A percentile compares a stretch with the other conserved stretches of the same genome.
These are phyloP conservation scores for Sclerotinia trifoliorum DNA, from an alignment of 2,329 filamentous ascomycete species.

Conservation along the genomic window DNA sequence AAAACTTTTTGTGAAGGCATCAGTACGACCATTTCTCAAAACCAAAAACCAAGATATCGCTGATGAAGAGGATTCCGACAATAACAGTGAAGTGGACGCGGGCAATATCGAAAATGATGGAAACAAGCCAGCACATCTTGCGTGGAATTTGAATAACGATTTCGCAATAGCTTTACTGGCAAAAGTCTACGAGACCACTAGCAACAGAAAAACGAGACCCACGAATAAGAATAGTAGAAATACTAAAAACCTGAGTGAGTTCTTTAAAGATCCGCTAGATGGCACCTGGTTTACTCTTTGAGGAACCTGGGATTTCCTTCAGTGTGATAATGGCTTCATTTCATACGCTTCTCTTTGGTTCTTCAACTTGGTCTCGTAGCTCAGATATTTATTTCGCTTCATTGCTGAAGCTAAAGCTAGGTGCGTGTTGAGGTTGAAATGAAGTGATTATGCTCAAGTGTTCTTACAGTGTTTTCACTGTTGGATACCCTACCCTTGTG, in stretches of 20 bases:
- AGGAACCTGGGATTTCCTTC: background rate
- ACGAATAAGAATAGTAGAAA: background rate
- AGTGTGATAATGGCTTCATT: background rate
- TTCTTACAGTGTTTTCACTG: background rate
- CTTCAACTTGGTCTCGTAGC: too few species aligned
- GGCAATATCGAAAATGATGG: background rate
- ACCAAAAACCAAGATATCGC: background rate
- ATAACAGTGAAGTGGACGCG: background rate
- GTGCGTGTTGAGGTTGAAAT: background rate
- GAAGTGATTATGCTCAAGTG: background rate
- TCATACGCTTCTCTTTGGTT: too few species aligned
- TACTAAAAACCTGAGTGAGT: background rate
- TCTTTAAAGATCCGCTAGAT: slow-evolving; percentile 17
- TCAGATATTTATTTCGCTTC: background rate
- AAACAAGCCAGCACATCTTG: background rate
- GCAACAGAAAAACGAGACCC: background rate
- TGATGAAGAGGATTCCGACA: background rate
- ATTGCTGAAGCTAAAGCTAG: background rate
- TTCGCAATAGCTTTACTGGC: background rate
- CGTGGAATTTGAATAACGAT: background rate
- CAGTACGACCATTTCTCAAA: background rate
- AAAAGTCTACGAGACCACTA: background rate
- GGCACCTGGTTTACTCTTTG: slow-evolving; percentile 8
- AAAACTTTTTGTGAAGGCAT: slow-evolving; percentile 22
- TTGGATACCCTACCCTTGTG: background rate